These are phyloP conservation scores for Saturnispora gosingensis DNA, from an alignment of 805 yeast species.

Conservation along the genomic window DNA sequence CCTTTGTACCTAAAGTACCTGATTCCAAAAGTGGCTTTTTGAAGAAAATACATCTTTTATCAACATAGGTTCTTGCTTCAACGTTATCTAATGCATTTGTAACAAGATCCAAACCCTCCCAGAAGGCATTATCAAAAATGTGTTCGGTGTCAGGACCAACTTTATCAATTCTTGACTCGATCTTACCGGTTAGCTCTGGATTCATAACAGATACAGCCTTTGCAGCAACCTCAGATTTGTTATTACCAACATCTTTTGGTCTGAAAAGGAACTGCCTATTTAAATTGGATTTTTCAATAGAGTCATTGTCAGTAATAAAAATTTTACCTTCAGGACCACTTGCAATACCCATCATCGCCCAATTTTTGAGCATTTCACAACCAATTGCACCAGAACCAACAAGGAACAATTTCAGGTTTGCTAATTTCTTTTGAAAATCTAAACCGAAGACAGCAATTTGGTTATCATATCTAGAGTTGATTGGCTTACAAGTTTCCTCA, in stretches of 20 bases:
- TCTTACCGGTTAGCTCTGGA: constrained; percentile 70
- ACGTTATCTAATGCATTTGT: constrained; percentile 96
- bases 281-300: constrained; percentile 90
- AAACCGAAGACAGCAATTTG: constrained; percentile 92
- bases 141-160: constrained; percentile 91
- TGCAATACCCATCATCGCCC: constrained; percentile 96
- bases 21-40: constrained; percentile 87
- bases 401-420: constrained; percentile 74
- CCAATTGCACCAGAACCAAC: constrained; percentile 99
- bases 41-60: constrained; percentile 91
- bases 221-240: constrained; percentile 87
- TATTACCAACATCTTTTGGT: constrained; percentile 86
- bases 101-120: constrained; percentile 78
- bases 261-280: constrained; percentile 95
- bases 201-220: constrained; percentile 78
- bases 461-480: constrained; percentile 80
- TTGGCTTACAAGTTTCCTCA: constrained; percentile 64
- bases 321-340: constrained; percentile 85
- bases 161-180: constrained; percentile 70
- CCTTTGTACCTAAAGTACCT: constrained; percentile 97
- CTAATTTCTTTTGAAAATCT: constrained; percentile 60
- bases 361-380: constrained; percentile 95
- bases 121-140: constrained; percentile 75
- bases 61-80: constrained; percentile 96
- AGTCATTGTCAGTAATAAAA: constrained; percentile 83